Conservation (phyloP, 495 filamentous ascomycete genomes). For the Xylaria acuta region DNA sequence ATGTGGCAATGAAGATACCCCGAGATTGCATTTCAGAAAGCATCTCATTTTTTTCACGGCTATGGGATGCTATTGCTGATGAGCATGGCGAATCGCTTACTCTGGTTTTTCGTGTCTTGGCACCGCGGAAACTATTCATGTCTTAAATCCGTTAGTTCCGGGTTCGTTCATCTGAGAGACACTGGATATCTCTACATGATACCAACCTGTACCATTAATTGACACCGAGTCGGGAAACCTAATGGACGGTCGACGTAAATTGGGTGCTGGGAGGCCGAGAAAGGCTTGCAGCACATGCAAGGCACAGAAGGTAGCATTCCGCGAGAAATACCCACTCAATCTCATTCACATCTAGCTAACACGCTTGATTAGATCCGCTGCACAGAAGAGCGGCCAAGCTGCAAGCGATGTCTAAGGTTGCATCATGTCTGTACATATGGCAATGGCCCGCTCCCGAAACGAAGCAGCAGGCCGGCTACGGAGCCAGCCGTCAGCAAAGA, state of each 20-base stretch:
- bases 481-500: background rate
- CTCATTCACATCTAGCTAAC: background rate
- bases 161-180: background rate
- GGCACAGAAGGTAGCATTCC: constrained; percentile 5
- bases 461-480: background rate
- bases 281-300: constrained; percentile 16
- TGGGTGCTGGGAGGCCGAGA: constrained; percentile 3
- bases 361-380: constrained; percentile 9
- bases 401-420: constrained; percentile 17
- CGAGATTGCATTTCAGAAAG: background rate
- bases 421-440: constrained; percentile 7
- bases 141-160: constrained; percentile 3
- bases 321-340: background rate
- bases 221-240: background rate
- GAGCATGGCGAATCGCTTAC: background rate
- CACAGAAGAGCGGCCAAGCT: constrained; percentile 18
- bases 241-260: constrained; percentile 1
- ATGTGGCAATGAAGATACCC: constrained; percentile 17
- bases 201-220: background rate
- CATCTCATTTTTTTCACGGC: background rate
- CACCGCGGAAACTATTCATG: background rate
- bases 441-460: background rate
- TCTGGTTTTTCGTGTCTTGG: background rate
- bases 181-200: background rate
- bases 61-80: too few relatives aligned